Evolutionary conservation across 106 monocot species (phyloP), one percentile per base, ranked within the genome.

Genomic region (Hemerocallis citrina): DNA sequence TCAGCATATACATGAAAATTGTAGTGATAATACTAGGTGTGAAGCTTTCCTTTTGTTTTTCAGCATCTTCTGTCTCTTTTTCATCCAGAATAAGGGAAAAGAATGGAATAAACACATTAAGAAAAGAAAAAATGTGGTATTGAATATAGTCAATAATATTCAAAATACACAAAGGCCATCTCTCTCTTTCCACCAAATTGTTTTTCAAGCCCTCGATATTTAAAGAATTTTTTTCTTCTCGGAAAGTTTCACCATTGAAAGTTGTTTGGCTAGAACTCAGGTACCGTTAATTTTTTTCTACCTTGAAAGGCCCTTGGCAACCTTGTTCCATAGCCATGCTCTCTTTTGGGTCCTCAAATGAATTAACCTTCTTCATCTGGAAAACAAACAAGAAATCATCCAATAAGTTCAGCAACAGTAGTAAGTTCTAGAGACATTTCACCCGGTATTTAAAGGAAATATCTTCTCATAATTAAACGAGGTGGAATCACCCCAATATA

Each of bases 271-370:
- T 38, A 38, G 37, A 6, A n/a, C n/a, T n/a, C n/a, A n/a, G n/a
- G n/a, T n/a, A n/a, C n/a, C n/a, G n/a, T n/a, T n/a, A n/a, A 11
- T 38, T 38, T 22, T 57, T 81, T 68, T 79, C 21, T 52, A 47
- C 25, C 55, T 68, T 37, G 79, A 75, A 56, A 98, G 71, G 21
- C 79, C 81, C 70, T 98, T 92, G 46, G 92, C 66, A 23, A 85
- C 85, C 46, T 74, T 85, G 70, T 98, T 98, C 98, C 98, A 98
- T 11, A 79, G 88, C 84, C 83, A 87, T 23, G 98, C 82, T 65
- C 58, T 92, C 76, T 39, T 92, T 92, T 21, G 70, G 65, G 75
- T 98, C 98, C 58, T 98, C 91, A 69, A 98, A 92, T 51, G 98
- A 74, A 34, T 78, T 49, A 10, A 88, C 70, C 60, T 91, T 98